Base-by-base conservation (phyloP, 2,329 filamentous ascomycete genomes). In the Ophiostoma piceae region DNA sequence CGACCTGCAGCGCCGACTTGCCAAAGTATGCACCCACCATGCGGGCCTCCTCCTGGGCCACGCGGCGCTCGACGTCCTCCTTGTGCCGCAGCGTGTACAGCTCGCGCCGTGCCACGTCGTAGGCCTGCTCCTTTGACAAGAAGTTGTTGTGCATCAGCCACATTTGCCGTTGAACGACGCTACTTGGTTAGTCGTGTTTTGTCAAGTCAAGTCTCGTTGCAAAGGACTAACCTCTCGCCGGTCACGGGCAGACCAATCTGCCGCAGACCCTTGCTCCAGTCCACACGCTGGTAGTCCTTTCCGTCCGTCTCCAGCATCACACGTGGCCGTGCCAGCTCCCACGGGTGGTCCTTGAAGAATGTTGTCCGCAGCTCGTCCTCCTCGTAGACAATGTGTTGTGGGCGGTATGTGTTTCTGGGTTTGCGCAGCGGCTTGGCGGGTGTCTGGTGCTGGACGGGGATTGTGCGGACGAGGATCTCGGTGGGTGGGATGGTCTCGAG, bases 261-360 rank as follows among this genome's bases (percentile, higher is more conserved):
- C 75, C 84, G 82, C 74, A 96, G 79, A 32, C 84, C 87, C 75
- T 80, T 88, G 74, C 89, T 91, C 94, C 94, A 98, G 79, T 97
- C 88, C 75, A 88, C 88, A 69, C 81, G 83, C 78, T 90, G 87
- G 68, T 87, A 83, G 77, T 99, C 94, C 77, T 90, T 91, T 68
- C 95, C 95, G 76, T 94, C 90, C 74, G 88, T 83, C 80, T 99
- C 95, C 11, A 98, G 81, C 66, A 99, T 83, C 71, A 97, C 84
- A 74, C 92, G 86, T 69, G 95, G 95, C 73, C 94, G 86, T 22
- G 95, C 95, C 77, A 99, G 82, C 80, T 99, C 95, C 95, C 95
- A 99, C 5, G 95, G 95, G 78, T 99, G 95, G 79, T 99, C 94
- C 76, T 85, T 88, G 82, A 92, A 99, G 82, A 98, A 99, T 37